These are phyloP conservation scores for Diaporthe nobilis DNA, from an alignment of 2,329 filamentous ascomycete genomes.

Conservation along the genomic window DNA sequence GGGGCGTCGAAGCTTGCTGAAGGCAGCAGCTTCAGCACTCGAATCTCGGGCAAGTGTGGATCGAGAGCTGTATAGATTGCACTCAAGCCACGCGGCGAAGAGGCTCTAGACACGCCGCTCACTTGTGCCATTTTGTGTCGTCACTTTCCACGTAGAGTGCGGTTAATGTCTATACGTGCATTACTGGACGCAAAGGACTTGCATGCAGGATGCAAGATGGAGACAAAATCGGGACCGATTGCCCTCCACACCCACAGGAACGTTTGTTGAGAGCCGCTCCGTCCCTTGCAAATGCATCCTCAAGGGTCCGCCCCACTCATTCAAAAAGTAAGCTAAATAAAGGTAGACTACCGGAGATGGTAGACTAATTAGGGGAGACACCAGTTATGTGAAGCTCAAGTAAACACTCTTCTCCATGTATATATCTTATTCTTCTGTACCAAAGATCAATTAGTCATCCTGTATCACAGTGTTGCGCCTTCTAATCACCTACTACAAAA, in stretches of 20 bases:
- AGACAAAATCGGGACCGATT: background rate
- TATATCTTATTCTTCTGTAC: no score
- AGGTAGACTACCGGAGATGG: no score
- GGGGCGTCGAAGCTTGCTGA: slow-evolving; percentile 18
- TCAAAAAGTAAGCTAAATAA: no score
- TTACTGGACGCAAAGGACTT: slow-evolving; percentile 1
- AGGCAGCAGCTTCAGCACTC: slow-evolving; percentile 39
- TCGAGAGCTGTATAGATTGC: slow-evolving; percentile 22
- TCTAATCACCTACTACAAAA: no score
- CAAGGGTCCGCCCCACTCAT: no score
- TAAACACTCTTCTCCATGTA: no score
- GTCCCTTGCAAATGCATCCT: no score
- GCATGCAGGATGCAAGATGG: background rate
- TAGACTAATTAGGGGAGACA: no score
- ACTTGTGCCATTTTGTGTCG: background rate
- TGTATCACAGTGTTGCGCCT: no score
- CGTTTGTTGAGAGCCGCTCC: background rate
- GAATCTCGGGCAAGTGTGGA: slow-evolving; percentile 35
- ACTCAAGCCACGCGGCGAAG: background rate
- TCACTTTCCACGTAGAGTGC: background rate
- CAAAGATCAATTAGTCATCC: no score
- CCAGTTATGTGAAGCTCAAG: no score
- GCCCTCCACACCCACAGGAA: background rate
- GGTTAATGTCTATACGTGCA: background rate
- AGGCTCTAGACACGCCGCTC: background rate